phyloP scores from a whole-genome alignment of 129 eudicot species.

The Saussurea involucrata region DNA sequence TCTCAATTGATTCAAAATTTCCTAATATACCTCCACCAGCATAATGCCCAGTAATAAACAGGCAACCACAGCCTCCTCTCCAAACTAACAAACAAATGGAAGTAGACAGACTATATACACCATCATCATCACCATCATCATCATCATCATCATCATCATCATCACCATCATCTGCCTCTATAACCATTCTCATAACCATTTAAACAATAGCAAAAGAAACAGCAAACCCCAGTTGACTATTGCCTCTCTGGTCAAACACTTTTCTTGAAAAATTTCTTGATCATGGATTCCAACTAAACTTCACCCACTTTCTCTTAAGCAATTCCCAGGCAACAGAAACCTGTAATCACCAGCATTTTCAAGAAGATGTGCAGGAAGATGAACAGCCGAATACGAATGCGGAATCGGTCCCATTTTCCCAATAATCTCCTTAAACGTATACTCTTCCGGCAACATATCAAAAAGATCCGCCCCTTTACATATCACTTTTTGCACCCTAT shows the following conservation, averaged over 20 bases:
- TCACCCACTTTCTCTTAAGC: slow-evolving; percentile 80
- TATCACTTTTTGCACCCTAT: slow-evolving; percentile 62
- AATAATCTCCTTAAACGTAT: slow-evolving; percentile 75
- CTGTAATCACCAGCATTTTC: slow-evolving; percentile 63
- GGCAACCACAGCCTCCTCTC: neutral
- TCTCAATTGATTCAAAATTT: slow-evolving; percentile 42
- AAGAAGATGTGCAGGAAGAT: slow-evolving; percentile 73
- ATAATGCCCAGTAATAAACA: neutral
- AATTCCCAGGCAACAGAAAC: slow-evolving; percentile 75
- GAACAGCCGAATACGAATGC: slow-evolving; percentile 87
- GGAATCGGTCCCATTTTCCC: slow-evolving; percentile 91
- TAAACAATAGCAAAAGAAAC: slow-evolving; percentile 22
- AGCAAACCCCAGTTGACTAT: neutral
- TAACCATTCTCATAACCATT: slow-evolving; percentile 41
- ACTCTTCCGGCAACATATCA: slow-evolving; percentile 93
- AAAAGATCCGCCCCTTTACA: slow-evolving; percentile 84
- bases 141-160: no score
- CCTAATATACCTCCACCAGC: slow-evolving; percentile 29
- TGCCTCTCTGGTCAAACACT: neutral
- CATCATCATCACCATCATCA: slow-evolving; percentile 22
- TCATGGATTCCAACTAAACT: neutral
- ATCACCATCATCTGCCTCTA: slow-evolving; percentile 28
- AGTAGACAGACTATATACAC: slow-evolving; percentile 35
- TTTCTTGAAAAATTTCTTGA: no score
- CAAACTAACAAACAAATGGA: slow-evolving; percentile 19